Evolutionary conservation across 768 basidiomycete genomes (phyloP).

Genomic region (Neoboletus brunneissimus): DNA sequence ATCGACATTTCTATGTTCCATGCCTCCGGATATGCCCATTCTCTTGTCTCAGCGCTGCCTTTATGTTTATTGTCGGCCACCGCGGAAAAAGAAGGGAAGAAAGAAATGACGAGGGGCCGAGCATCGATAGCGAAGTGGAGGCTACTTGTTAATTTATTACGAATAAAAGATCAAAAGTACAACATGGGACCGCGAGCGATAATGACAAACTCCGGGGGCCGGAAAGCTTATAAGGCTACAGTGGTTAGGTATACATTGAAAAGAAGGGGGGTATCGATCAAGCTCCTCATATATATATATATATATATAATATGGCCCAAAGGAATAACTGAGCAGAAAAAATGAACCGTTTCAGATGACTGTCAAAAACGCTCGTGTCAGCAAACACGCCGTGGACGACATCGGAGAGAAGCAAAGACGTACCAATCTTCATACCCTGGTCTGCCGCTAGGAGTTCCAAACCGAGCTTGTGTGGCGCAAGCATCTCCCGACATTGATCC

Average conservation of each 20-base stretch:
- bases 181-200: background rate
- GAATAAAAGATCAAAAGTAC: background rate
- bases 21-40: background rate
- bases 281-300: slow-evolving; percentile 9
- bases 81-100: background rate
- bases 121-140: background rate
- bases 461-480: slow-evolving; percentile 62
- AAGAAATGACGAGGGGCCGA: background rate
- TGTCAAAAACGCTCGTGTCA: slow-evolving; percentile 16
- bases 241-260: slow-evolving; percentile 35
- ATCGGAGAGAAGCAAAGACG: slow-evolving; percentile 28
- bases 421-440: slow-evolving; percentile 82
- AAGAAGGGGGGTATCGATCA: slow-evolving; percentile 15
- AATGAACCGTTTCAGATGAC: slow-evolving; percentile 33
- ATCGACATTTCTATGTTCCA: too few species aligned
- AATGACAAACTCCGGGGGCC: background rate
- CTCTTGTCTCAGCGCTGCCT: background rate
- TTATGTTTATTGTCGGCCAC: background rate
- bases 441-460: slow-evolving; percentile 66
- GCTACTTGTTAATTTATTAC: too few species aligned
- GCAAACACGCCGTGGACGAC: background rate
- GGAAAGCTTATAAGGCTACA: slow-evolving; percentile 32
- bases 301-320: slow-evolving; percentile 6
- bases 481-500: slow-evolving; percentile 64
- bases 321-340: background rate